Conservation (phyloP, 208 protist genomes). For the Acanthamoeba castellanii region DNA sequence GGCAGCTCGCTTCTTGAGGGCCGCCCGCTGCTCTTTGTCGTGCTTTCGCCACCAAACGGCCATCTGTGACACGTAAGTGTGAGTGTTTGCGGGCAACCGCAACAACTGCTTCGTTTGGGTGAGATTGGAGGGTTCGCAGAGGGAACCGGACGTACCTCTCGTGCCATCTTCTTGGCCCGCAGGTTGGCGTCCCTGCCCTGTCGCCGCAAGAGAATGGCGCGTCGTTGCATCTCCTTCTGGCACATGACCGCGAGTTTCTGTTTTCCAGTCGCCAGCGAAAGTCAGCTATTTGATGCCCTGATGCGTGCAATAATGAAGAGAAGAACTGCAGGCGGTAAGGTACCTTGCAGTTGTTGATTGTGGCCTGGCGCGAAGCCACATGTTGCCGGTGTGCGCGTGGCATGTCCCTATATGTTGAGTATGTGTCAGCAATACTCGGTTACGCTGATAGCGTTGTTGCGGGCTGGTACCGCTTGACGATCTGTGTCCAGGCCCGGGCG, state of each 20-base stretch:
- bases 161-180: conserved; percentile 68
- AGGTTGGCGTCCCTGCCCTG: conserved; percentile 1
- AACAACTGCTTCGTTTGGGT: background rate
- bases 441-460: too few species aligned
- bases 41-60: conserved; percentile 57
- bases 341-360: conserved; percentile 26
- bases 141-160: conserved; percentile 35
- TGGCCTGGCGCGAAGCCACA: background rate
- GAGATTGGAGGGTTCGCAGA: too few species aligned
- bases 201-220: background rate
- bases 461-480: conserved; percentile 34
- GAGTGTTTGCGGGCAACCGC: background rate
- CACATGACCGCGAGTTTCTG: conserved; percentile 71
- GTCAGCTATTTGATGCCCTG: background rate
- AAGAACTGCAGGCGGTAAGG: background rate
- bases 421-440: background rate
- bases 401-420: conserved; percentile 7
- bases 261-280: background rate
- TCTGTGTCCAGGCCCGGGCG: background rate
- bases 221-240: conserved; percentile 54
- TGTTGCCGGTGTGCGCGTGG: conserved; percentile 17
- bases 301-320: background rate
- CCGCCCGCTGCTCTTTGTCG: conserved; percentile 77
- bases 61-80: background rate
- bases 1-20: conserved; percentile 73